phyloP scores from a whole-genome alignment of 2,329 filamentous ascomycete species.

The Cryphonectria carpinicola region DNA sequence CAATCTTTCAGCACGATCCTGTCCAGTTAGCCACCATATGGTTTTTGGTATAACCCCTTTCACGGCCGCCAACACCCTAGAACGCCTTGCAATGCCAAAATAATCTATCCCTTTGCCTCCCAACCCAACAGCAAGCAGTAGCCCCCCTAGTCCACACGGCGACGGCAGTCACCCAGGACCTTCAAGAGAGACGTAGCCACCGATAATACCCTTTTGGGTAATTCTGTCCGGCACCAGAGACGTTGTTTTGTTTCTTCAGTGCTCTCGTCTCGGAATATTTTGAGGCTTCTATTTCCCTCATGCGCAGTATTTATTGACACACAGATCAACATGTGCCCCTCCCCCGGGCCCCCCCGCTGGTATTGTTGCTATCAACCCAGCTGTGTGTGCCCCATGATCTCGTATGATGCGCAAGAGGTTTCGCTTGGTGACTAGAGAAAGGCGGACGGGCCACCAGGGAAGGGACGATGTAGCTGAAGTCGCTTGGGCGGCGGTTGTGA shows the following conservation, averaged over 20 bases:
- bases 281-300: neutral
- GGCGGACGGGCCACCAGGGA: constrained; percentile 18
- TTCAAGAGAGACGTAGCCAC: neutral
- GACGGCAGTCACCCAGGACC: constrained; percentile 9
- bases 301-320: neutral
- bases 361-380: neutral
- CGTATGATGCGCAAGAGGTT: neutral
- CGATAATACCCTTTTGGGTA: neutral
- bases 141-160: constrained; percentile 7
- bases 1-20: constrained; percentile 13
- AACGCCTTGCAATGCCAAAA: constrained; percentile 30
- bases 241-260: neutral
- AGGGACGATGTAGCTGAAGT: constrained; percentile 37
- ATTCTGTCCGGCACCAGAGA: neutral
- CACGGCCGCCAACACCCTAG: constrained; percentile 6
- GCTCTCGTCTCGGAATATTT: neutral
- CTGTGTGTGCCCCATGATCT: no score
- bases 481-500: constrained; percentile 53
- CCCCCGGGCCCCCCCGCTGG: neutral
- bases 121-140: constrained; percentile 12
- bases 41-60: constrained; percentile 27
- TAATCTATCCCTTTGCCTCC: neutral
- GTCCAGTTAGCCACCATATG: constrained; percentile 18
- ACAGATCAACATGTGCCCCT: neutral
- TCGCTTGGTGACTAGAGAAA: neutral